Evolutionary conservation across 805 yeast species (phyloP).

Genomic region (Saccharomycopsis oosterbeekiorum): DNA sequence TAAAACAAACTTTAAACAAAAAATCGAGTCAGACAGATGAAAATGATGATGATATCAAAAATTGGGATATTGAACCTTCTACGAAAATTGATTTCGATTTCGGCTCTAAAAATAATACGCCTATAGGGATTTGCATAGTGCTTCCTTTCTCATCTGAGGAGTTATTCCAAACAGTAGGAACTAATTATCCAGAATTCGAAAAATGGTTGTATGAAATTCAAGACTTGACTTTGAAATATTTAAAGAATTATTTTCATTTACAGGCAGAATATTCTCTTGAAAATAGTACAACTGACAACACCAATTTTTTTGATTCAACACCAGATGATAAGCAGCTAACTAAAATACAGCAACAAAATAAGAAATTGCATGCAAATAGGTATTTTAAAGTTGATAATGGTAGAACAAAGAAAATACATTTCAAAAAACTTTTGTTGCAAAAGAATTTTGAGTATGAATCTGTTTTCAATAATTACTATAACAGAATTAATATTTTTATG

Average conservation of each 20-base stretch:
- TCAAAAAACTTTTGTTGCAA: slow-evolving; percentile 12
- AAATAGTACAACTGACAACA: not conserved
- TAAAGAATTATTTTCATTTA: slow-evolving; percentile 11
- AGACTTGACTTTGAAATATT: slow-evolving; percentile 16
- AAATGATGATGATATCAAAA: not conserved
- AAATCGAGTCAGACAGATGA: not conserved
- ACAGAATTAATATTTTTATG: slow-evolving; percentile 13
- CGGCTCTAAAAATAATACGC: slow-evolving; percentile 16
- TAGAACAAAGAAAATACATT: slow-evolving; percentile 10
- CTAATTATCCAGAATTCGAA: slow-evolving; percentile 16
- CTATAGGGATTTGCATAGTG: slow-evolving; percentile 16
- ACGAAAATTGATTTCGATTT: slow-evolving; percentile 17
- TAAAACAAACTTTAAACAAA: not conserved
- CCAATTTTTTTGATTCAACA: not conserved
- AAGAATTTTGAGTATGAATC: slow-evolving; percentile 11
- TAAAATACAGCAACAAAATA: not conserved
- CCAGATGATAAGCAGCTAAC: not conserved
- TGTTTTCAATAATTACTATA: slow-evolving; percentile 13
- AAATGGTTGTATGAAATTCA: slow-evolving; percentile 18
- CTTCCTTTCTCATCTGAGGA: slow-evolving; percentile 11
- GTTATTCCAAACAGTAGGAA: slow-evolving; percentile 12
- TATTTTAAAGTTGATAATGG: slow-evolving; percentile 15
- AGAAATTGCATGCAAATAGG: not conserved
- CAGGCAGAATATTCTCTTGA: slow-evolving; percentile 6
- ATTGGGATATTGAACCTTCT: slow-evolving; percentile 12